phyloP scores from a whole-genome alignment of 495 filamentous ascomycete species.

The Aspergillus taichungensis region DNA sequence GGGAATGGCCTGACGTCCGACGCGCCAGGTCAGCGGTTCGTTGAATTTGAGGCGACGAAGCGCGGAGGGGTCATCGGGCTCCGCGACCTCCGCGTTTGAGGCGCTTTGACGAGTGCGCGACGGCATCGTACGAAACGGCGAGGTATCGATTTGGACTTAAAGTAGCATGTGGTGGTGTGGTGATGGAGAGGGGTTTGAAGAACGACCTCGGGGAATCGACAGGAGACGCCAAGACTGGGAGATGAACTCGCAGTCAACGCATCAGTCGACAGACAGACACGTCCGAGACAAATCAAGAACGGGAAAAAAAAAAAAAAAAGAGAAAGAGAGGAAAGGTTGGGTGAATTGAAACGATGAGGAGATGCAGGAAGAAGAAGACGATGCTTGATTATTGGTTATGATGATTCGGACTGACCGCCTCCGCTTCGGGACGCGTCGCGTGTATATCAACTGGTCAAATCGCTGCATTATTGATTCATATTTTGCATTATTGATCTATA shows the following conservation, averaged over 20 bases:
- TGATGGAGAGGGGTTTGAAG: too few species aligned
- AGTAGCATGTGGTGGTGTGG: too few species aligned
- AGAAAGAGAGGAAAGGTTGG: not conserved
- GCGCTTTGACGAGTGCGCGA: slow-evolving; percentile 40
- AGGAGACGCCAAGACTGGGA: slow-evolving; percentile 15
- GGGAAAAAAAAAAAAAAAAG: not conserved
- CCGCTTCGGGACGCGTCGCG: slow-evolving; percentile 14
- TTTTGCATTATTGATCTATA: not conserved
- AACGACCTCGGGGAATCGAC: too few species aligned
- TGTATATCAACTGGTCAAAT: slow-evolving; percentile 1
- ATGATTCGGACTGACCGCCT: slow-evolving; percentile 9
- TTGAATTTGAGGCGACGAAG: slow-evolving; percentile 55
- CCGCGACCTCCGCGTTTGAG: slow-evolving; percentile 29
- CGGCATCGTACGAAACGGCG: slow-evolving; percentile 34
- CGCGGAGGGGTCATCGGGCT: slow-evolving; percentile 19
- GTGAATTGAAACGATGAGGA: slow-evolving; percentile 1
- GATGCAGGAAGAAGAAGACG: slow-evolving; percentile 1
- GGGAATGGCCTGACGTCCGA: slow-evolving; percentile 74
- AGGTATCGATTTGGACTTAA: not conserved
- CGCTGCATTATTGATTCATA: not conserved
- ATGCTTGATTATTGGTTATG: not conserved
- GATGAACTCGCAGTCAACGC: slow-evolving; percentile 7
- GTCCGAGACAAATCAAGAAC: not conserved
- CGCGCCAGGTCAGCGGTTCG: slow-evolving; percentile 83
- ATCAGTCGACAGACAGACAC: slow-evolving; percentile 11